These are phyloP conservation scores for Barnettozyma wickerhamii DNA, from an alignment of 805 yeast genomes.

Conservation along the genomic window DNA sequence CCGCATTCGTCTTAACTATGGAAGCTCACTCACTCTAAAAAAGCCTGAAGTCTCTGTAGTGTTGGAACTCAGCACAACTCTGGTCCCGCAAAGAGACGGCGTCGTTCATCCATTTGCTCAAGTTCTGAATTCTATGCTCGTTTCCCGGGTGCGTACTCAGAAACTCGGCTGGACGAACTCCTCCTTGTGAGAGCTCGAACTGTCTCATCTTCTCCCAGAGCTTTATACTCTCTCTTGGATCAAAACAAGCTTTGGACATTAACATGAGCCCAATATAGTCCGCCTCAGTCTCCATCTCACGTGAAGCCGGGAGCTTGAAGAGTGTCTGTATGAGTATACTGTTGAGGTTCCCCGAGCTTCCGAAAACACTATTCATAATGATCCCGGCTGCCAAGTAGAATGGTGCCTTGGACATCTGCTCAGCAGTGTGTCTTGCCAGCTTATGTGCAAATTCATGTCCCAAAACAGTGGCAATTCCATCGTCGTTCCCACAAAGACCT, in stretches of 20 bases:
- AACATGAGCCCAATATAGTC: constrained; percentile 91
- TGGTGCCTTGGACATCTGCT: constrained; percentile 75
- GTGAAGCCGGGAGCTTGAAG: constrained; percentile 75
- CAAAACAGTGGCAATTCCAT: constrained; percentile 92
- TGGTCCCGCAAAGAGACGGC: constrained; percentile 22
- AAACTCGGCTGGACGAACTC: constrained; percentile 46
- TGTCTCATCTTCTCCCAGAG: constrained; percentile 82
- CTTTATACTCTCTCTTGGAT: constrained; percentile 67
- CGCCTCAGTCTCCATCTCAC: constrained; percentile 95
- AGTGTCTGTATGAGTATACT: constrained; percentile 50
- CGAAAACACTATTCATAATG: constrained; percentile 55
- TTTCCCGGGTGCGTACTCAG: constrained; percentile 90
- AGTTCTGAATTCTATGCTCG: constrained; percentile 61
- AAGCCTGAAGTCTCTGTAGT: constrained; percentile 3
- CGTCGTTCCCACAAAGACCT: constrained; percentile 74
- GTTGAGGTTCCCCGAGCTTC: constrained; percentile 45
- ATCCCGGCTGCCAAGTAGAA: constrained; percentile 53
- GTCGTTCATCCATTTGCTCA: constrained; percentile 62
- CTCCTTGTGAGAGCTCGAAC: constrained; percentile 36
- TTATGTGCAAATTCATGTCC: constrained; percentile 95
- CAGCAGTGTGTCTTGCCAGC: constrained; percentile 87
- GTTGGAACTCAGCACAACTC: constrained; percentile 3
- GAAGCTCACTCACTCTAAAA: background rate
- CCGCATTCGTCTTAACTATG: background rate
- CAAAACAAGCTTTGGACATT: constrained; percentile 85